Conservation (phyloP, 73 alveolate species). For the Symbiodinium natans region DNA sequence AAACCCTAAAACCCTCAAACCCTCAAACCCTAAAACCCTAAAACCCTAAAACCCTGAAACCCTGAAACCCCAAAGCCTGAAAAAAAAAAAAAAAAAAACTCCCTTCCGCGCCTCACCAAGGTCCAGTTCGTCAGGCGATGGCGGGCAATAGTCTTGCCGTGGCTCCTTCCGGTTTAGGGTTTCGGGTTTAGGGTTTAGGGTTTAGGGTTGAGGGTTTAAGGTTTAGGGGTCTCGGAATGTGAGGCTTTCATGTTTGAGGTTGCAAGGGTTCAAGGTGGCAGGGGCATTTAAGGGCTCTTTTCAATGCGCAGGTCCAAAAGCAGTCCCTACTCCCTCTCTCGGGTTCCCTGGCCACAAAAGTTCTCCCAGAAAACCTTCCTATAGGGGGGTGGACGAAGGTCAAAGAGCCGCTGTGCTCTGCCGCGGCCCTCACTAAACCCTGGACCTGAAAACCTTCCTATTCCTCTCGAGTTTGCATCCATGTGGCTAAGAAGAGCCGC, state of each 20-base stretch:
- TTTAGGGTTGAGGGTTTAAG: neutral
- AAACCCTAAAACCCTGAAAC: neutral
- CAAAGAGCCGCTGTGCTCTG: no score
- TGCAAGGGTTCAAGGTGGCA: no score
- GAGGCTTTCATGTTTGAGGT: neutral
- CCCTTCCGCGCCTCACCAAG: slow-evolving; percentile 21
- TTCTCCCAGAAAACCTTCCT: no score
- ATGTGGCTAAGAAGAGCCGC: no score
- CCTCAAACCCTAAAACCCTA: neutral
- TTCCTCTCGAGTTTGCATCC: no score
- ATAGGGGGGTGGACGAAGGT: no score
- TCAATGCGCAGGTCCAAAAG: no score
- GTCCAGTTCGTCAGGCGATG: slow-evolving; percentile 71
- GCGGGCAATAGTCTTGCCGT: slow-evolving; percentile 62
- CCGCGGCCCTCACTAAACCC: no score
- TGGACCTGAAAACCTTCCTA: no score
- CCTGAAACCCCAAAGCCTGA: neutral
- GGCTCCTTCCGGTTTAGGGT: slow-evolving; percentile 46
- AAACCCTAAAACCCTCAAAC: neutral
- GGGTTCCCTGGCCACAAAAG: no score
- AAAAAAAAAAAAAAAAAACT: neutral
- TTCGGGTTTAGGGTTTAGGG: neutral
- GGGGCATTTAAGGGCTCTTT: no score
- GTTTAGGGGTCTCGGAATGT: neutral
- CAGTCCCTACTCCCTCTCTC: no score